Evolutionary conservation across 2,329 filamentous ascomycete species (phyloP).

Genomic region (Fusarium sp.): DNA sequence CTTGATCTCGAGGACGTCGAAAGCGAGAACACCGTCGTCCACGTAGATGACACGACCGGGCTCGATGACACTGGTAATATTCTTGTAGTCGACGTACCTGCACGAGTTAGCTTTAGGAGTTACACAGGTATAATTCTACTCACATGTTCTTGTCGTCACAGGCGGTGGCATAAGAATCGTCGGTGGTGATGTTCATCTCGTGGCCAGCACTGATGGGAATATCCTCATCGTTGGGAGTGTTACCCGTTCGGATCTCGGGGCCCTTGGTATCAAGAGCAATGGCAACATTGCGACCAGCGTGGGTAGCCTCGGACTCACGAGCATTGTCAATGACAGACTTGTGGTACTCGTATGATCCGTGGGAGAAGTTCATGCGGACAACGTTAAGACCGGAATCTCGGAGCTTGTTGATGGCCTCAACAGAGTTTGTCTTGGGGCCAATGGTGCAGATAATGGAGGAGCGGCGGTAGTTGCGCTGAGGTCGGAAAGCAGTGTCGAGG

Average conservation of each 20-base stretch:
- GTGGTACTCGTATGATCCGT: slow-evolving; percentile 84
- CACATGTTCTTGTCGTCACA: slow-evolving; percentile 95
- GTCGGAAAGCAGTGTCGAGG: slow-evolving; percentile 89
- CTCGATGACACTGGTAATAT: slow-evolving; percentile 98
- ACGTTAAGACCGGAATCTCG: slow-evolving; percentile 93
- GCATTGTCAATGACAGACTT: slow-evolving; percentile 98
- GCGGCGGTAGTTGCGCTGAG: slow-evolving; percentile 89
- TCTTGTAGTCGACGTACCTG: slow-evolving; percentile 99
- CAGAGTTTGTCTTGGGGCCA: slow-evolving; percentile 98
- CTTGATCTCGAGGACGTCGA: slow-evolving; percentile 87
- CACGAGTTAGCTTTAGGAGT: not conserved
- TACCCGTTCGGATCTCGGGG: slow-evolving; percentile 68
- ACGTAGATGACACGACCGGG: slow-evolving; percentile 95
- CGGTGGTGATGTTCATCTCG: slow-evolving; percentile 94
- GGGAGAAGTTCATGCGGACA: slow-evolving; percentile 99
- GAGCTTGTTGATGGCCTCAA: slow-evolving; percentile 95
- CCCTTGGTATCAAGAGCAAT: slow-evolving; percentile 86
- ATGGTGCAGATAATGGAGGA: slow-evolving; percentile 99
- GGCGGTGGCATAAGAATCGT: slow-evolving; percentile 85
- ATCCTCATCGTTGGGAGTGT: slow-evolving; percentile 85
- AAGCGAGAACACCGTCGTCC: slow-evolving; percentile 96
- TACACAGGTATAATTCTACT: slow-evolving; percentile 45
- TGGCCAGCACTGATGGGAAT: slow-evolving; percentile 84
- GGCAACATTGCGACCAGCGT: slow-evolving; percentile 86
- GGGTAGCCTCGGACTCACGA: slow-evolving; percentile 80